Evolutionary conservation across 306 rosid species (phyloP).

Genomic region (Ormosia emarginata): DNA sequence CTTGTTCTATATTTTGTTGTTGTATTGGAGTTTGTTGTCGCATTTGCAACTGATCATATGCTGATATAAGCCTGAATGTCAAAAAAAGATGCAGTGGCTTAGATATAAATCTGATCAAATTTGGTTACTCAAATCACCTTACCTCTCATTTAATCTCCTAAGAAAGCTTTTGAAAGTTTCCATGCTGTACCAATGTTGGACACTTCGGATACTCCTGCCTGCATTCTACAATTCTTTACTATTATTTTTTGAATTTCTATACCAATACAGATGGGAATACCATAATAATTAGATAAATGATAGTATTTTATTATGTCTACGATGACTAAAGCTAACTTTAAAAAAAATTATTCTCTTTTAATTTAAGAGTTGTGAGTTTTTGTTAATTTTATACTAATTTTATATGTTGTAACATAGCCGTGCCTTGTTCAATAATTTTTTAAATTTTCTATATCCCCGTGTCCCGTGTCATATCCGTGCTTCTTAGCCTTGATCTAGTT

Average conservation of each 20-base stretch:
- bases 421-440: too few relatives aligned
- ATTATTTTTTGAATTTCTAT: too few relatives aligned
- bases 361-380: background rate
- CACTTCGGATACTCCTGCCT: background rate
- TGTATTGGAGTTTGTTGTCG: background rate
- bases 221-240: background rate
- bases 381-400: background rate
- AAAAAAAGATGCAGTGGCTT: background rate
- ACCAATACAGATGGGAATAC: background rate
- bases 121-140: background rate
- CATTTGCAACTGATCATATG: background rate
- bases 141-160: slow-evolving; percentile 1
- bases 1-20: background rate
- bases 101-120: background rate
- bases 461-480: background rate
- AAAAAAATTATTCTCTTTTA: too few relatives aligned
- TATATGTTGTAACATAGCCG: background rate
- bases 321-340: background rate
- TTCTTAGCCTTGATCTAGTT: background rate
- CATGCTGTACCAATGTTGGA: background rate
- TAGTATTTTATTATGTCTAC: background rate
- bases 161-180: background rate
- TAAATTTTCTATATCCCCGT: too few relatives aligned
- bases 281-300: background rate
- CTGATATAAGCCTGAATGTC: slow-evolving; percentile 1